Evolutionary conservation across 2,329 filamentous ascomycete genomes (phyloP).

Genomic region (Aureobasidium sp.): DNA sequence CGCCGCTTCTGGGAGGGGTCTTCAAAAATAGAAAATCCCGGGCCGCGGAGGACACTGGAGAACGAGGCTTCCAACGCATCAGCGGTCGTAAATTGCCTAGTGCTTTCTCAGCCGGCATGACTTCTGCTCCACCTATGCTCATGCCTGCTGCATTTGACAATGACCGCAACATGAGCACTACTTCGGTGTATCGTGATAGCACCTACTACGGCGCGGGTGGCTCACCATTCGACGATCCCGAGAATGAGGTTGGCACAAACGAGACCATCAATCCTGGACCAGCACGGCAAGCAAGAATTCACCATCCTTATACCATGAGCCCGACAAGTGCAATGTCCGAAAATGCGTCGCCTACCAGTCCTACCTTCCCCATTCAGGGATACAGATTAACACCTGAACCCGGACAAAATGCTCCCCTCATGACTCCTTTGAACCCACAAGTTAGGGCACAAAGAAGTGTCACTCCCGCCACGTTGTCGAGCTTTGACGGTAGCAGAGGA

Average conservation of each 20-base stretch:
- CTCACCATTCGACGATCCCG: constrained; percentile 20
- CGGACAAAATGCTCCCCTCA: constrained; percentile 7
- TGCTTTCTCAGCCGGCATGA: constrained; percentile 43
- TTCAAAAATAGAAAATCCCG: constrained; percentile 14
- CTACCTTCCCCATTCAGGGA: constrained; percentile 16
- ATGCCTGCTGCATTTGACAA: constrained; percentile 20
- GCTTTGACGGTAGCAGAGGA: constrained; percentile 19
- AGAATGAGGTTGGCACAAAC: constrained; percentile 11
- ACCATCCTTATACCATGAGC: constrained; percentile 24
- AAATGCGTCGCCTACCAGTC: constrained; percentile 16
- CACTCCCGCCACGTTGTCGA: constrained; percentile 19
- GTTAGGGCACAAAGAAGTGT: constrained; percentile 18
- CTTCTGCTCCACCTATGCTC: constrained; percentile 20
- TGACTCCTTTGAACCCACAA: constrained; percentile 16
- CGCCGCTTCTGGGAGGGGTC: constrained; percentile 16
- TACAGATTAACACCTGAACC: constrained; percentile 7
- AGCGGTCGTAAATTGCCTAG: constrained; percentile 44
- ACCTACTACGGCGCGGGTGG: constrained; percentile 35
- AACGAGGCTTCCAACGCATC: constrained; percentile 41
- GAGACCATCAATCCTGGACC: constrained; percentile 28
- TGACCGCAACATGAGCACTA: constrained; percentile 25
- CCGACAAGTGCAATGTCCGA: constrained; percentile 15
- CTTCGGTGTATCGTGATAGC: constrained; percentile 41
- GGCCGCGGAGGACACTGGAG: constrained; percentile 18
- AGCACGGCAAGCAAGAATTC: constrained; percentile 27